phyloP scores from a whole-genome alignment of 2,329 filamentous ascomycete species.

The Talaromyces piceae region DNA sequence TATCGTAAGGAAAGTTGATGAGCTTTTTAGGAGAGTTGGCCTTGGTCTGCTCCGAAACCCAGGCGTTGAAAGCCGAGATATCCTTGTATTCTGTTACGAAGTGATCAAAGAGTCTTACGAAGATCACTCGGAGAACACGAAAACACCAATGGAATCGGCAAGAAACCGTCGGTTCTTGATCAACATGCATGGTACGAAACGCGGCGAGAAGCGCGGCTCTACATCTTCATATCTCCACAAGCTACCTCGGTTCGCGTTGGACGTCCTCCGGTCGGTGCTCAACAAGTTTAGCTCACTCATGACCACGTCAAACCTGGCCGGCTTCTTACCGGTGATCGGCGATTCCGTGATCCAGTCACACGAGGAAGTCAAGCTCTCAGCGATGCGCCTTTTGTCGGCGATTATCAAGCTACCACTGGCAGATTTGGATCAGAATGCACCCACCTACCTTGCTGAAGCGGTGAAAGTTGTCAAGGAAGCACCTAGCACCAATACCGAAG shows the following conservation, averaged over 20 bases:
- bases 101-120: conserved; percentile 81
- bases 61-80: conserved; percentile 67
- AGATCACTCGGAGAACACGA: conserved; percentile 27
- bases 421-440: conserved; percentile 60
- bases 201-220: conserved; percentile 61
- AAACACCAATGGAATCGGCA: conserved; percentile 13
- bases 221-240: conserved; percentile 81
- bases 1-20: conserved; percentile 83
- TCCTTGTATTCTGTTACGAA: conserved; percentile 92
- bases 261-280: conserved; percentile 75
- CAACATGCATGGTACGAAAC: conserved; percentile 67
- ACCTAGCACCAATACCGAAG: conserved; percentile 70
- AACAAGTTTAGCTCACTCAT: conserved; percentile 77
- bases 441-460: conserved; percentile 78
- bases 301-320: conserved; percentile 69
- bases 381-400: conserved; percentile 75
- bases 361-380: conserved; percentile 86
- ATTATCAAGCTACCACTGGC: conserved; percentile 77
- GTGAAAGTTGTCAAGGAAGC: conserved; percentile 71
- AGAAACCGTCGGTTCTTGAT: conserved; percentile 60
- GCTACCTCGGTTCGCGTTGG: conserved; percentile 77
- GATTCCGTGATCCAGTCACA: conserved; percentile 77
- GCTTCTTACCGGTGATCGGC: conserved; percentile 82
- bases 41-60: conserved; percentile 77
- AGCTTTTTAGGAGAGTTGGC: conserved; percentile 74